Conservation (phyloP, 345 rosid species). For the Brassica carinata region DNA sequence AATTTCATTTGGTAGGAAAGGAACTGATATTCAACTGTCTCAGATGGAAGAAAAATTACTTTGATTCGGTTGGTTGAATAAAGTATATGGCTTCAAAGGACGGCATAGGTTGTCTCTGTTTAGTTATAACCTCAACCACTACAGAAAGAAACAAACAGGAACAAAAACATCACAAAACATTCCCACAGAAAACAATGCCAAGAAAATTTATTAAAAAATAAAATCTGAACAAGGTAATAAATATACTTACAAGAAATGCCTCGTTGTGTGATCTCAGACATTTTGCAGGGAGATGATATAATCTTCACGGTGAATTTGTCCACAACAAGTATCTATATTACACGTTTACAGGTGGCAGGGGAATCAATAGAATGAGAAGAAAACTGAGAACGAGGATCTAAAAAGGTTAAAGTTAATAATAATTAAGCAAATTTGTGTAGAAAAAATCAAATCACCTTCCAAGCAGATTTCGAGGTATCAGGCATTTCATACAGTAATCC, state of each 20-base stretch:
- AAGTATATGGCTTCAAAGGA: conserved; percentile 93
- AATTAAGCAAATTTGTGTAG: neutral
- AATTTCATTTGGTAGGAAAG: neutral
- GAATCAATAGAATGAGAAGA: neutral
- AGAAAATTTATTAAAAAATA: neutral
- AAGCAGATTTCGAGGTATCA: conserved; percentile 69
- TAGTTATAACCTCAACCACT: conserved; percentile 94
- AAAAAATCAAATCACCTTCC: conserved; percentile 65
- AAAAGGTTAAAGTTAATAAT: neutral
- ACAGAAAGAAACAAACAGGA: conserved; percentile 16
- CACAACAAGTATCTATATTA: conserved; percentile 80
- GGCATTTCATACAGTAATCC: conserved; percentile 92
- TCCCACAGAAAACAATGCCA: neutral
- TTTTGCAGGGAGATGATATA: conserved; percentile 82
- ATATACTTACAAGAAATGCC: conserved; percentile 87
- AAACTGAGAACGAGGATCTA: neutral
- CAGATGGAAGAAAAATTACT: conserved; percentile 46
- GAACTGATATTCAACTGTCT: conserved; percentile 11
- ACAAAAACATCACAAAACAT: neutral
- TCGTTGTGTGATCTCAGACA: conserved; percentile 93
- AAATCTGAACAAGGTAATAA: neutral
- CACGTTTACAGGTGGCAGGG: neutral
- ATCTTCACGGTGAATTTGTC: conserved; percentile 91
- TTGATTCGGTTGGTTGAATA: conserved; percentile 82
- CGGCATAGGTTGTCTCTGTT: conserved; percentile 86